Conservation (phyloP, 768 basidiomycete genomes). For the Chalciporus sphaerocephalus region DNA sequence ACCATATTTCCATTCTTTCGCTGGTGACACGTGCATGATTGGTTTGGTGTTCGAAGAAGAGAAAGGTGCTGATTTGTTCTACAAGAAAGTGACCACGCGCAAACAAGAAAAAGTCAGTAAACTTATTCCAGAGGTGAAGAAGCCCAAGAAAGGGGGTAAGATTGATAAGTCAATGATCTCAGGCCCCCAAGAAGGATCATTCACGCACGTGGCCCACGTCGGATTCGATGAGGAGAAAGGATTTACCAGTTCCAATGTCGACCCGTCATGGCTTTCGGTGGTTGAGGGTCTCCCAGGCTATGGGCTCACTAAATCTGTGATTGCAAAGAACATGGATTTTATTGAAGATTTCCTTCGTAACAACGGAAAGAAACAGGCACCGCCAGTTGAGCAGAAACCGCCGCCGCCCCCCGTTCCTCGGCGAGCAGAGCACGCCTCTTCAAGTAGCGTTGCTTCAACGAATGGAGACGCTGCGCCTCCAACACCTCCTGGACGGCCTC, state of each 20-base stretch:
- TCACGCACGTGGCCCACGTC: conserved; percentile 93
- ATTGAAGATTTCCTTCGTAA: conserved; percentile 76
- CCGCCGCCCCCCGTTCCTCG: conserved; percentile 36
- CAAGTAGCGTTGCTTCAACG: conserved; percentile 24
- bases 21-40: conserved; percentile 91
- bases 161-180: conserved; percentile 95
- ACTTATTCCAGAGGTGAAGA: conserved; percentile 50
- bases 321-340: conserved; percentile 79
- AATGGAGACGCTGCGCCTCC: conserved; percentile 22
- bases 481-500: conserved; percentile 32
- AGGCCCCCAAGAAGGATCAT: conserved; percentile 69
- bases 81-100: conserved; percentile 74
- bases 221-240: conserved; percentile 86
- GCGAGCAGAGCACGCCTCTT: conserved; percentile 24
- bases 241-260: conserved; percentile 81
- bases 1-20: conserved; percentile 88
- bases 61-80: conserved; percentile 75
- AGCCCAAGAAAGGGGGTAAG: conserved; percentile 59
- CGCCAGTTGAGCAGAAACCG: conserved; percentile 43
- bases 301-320: conserved; percentile 67
- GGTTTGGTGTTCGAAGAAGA: conserved; percentile 89
- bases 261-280: conserved; percentile 82
- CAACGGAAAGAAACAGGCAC: conserved; percentile 32
- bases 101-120: conserved; percentile 60
- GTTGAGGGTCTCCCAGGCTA: conserved; percentile 57